A percentile compares a stretch with the other conserved stretches of the same genome.
Conservation (phyloP, 768 basidiomycete genomes). For the Lactarius tabidus region DNA sequence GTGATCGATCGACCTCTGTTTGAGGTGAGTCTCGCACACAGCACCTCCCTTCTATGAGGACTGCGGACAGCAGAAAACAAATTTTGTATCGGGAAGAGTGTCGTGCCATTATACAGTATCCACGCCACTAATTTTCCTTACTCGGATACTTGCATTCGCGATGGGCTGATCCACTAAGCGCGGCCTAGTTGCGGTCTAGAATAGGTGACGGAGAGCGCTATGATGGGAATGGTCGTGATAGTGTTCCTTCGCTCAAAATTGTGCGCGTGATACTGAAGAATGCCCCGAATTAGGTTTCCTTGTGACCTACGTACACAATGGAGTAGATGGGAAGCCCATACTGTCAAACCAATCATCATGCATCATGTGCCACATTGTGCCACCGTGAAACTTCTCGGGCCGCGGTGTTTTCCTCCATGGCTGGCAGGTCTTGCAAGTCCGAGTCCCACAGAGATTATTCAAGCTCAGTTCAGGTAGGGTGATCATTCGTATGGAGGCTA, state of each 20-base stretch:
- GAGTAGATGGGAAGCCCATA: not conserved
- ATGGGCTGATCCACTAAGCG: not conserved
- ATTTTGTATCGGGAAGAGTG: not conserved
- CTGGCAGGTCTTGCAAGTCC: not conserved
- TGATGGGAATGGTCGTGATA: not conserved
- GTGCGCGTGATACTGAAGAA: not conserved
- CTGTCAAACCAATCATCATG: not conserved
- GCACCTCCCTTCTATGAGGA: not conserved
- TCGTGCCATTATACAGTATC: not conserved
- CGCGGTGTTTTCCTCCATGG: not conserved
- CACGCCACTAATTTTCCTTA: not conserved
- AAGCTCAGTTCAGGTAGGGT: not conserved
- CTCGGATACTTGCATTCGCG: not conserved
- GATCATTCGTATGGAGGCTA: not conserved
- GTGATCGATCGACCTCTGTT: not conserved
- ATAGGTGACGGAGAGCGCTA: not conserved
- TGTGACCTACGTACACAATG: not conserved
- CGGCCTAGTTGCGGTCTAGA: not conserved
- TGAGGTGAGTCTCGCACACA: not conserved
- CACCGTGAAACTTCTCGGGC: not conserved
- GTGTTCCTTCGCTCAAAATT: no score
- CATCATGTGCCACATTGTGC: not conserved
- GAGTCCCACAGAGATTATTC: not conserved
- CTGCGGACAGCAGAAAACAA: not conserved
- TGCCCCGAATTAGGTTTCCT: not conserved